A percentile compares a stretch with the other conserved stretches of the same genome.
phyloP scores from a whole-genome alignment of 2,329 filamentous ascomycete species.

The Calonectria hongkongensis region DNA sequence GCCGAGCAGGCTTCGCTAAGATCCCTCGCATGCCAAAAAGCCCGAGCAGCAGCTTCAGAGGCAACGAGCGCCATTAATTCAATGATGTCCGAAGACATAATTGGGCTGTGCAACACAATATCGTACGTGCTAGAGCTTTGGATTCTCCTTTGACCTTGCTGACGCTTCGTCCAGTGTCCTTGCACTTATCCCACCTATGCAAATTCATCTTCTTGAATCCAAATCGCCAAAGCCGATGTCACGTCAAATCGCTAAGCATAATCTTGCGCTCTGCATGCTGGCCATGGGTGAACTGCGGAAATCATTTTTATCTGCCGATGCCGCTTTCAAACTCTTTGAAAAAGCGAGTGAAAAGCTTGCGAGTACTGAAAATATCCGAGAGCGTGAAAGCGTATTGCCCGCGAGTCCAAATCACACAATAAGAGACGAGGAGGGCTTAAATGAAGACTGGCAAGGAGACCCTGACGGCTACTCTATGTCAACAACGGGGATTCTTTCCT shows the following conservation, averaged over 20 bases:
- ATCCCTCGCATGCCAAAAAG: slow-evolving; percentile 20
- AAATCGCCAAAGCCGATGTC: slow-evolving; percentile 24
- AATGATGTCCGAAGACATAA: slow-evolving; percentile 31
- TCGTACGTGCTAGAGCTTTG: slow-evolving; percentile 18
- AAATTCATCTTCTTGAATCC: slow-evolving; percentile 43
- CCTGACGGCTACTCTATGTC: background rate
- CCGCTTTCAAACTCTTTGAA: slow-evolving; percentile 35
- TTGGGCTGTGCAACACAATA: slow-evolving; percentile 27
- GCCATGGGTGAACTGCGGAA: slow-evolving; percentile 33
- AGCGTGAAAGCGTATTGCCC: background rate
- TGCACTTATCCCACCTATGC: slow-evolving; percentile 38
- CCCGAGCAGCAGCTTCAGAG: slow-evolving; percentile 29
- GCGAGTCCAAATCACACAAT: background rate
- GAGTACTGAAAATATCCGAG: background rate
- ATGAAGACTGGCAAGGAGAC: background rate
- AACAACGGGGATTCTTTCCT: slow-evolving; percentile 15
- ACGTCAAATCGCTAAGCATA: slow-evolving; percentile 36
- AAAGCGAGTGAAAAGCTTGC: slow-evolving; percentile 25
- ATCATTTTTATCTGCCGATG: slow-evolving; percentile 37
- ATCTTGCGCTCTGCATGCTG: slow-evolving; percentile 41
- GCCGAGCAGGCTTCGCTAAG: background rate
- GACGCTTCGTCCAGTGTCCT: slow-evolving; percentile 13
- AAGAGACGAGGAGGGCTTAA: background rate
- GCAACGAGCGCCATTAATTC: slow-evolving; percentile 30
- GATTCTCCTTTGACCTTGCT: background rate